Base-by-base conservation (phyloP, 345 rosid genomes). In the Euphorbia pulcherrima region DNA sequence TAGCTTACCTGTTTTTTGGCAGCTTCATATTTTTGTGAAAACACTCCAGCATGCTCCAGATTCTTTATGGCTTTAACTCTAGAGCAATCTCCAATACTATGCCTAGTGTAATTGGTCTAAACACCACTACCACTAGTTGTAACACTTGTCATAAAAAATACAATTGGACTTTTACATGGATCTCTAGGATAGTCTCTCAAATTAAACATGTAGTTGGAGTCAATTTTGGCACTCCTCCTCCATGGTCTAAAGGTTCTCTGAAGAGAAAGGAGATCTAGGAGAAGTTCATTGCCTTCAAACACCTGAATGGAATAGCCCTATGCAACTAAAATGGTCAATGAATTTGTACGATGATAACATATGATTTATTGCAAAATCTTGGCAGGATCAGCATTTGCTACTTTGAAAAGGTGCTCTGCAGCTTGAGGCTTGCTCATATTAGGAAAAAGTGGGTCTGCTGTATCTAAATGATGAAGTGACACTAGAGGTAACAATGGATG, bases 231-330 rank as follows among this genome's bases (percentile, higher is more conserved):
- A 65, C 88, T 80, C 77, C 92, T 87, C 78, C 81, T 88, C 98
- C 97, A 90, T 5, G 97, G 82, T 1, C 69, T 51, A 71, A 93
- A 93, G 9, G 97, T 85, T 80, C 79, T 86, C 73, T 84, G 92
- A 47, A 76, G 16, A 3, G 85, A 67, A 57, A 93, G 84, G 63
- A 93, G 90, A 78, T 85, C 90, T 0, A 92, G 97, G 41, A 93
- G 92, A 35, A 84, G 84, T 64, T 72, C 74, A 68, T 90, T 86
- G 54, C 96, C 92, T 74, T 89, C 86, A 30, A 80, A 80, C 41
- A 90, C 84, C 85, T 85, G 92, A 79, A 93, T 48, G 7, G 94
- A 91, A 69, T 90, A 90, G 40, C 98, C 97, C 98, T 96, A 93
- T 9, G 90, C 86, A 72, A 89, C 86, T 17, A 92, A 90, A 64